Evolutionary conservation across 495 filamentous ascomycete genomes (phyloP), one percentile per base, ranked within the genome.

Genomic region (Penicillium roqueforti): DNA sequence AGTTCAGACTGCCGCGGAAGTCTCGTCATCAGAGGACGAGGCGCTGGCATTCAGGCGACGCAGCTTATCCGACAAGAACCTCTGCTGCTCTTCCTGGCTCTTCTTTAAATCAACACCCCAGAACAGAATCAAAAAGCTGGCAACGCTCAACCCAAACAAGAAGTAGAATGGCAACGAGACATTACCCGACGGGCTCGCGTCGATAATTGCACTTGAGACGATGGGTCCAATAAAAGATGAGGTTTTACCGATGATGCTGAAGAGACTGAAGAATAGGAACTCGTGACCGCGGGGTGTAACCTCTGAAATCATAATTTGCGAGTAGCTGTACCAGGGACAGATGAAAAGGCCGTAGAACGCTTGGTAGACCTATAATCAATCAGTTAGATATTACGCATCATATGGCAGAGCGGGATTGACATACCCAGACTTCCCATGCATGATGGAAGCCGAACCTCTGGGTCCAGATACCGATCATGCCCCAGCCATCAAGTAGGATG

Each of bases 241-340:
- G 0, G 82, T 85, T 65, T 87, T 86, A 38, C 83, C 82, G 36
- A 87, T 76, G 57, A 85, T 84, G 54, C 75, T 80, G 67, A 86
- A 86, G 3, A 87, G 70, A 42, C 76, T 80, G 75, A 87, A 87
- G 71, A 86, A 87, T 0, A 86, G 65, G 61, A 85, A 85, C 51
- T 86, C 83, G 52, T 83, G 78, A 37, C 83, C 83, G 8, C 81
- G 72, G 0, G 83, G 83, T 0, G 81, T 84, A 29, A 87, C 81
- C 57, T 85, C 83, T 0, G 78, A 80, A 56, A 87, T 86, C 80
- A 87, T 83, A 65, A 82, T 85, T 60, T 85, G 82, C 4, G 75
- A 79, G 65, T 86, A 87, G 34, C 80, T 82, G 68, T 85, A 86
- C 83, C 83, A 86, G 2, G 84, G 83, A 56, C 83, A 86, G 19